Conservation (phyloP, 2,329 filamentous ascomycete species). For the Didymella sp. region DNA sequence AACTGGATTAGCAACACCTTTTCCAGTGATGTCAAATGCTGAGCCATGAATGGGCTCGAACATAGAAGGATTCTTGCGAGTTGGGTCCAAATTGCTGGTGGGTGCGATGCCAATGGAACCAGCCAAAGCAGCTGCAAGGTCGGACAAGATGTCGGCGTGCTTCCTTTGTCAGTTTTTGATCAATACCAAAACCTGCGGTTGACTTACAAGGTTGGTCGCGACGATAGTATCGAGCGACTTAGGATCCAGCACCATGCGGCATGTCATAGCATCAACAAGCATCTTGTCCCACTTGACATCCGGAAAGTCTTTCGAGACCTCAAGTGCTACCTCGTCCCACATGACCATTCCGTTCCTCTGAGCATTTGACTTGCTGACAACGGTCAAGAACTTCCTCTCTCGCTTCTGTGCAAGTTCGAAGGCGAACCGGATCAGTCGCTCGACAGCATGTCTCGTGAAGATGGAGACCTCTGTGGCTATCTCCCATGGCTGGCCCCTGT, state of each 20-base stretch:
- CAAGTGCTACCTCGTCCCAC: slow-evolving; percentile 68
- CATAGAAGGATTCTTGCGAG: slow-evolving; percentile 65
- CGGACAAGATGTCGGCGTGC: slow-evolving; percentile 71
- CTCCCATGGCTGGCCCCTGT: slow-evolving; percentile 66
- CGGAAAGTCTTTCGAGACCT: slow-evolving; percentile 64
- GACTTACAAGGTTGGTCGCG: slow-evolving; percentile 62
- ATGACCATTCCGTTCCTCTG: slow-evolving; percentile 72
- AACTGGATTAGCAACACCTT: slow-evolving; percentile 64
- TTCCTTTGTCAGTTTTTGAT: slow-evolving; percentile 16
- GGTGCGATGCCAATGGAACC: slow-evolving; percentile 76
- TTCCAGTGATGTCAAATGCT: slow-evolving; percentile 65
- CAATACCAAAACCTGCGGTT: too few relatives aligned
- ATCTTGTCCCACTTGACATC: slow-evolving; percentile 70
- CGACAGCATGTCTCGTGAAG: slow-evolving; percentile 67
- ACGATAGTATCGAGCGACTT: slow-evolving; percentile 68
- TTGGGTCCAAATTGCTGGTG: slow-evolving; percentile 66
- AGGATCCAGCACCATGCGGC: slow-evolving; percentile 68
- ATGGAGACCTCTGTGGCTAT: slow-evolving; percentile 68
- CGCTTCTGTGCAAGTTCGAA: slow-evolving; percentile 66
- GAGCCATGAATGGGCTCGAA: slow-evolving; percentile 68
- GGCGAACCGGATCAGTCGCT: slow-evolving; percentile 67
- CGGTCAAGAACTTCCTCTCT: slow-evolving; percentile 65
- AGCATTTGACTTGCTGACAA: slow-evolving; percentile 71
- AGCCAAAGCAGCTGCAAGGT: slow-evolving; percentile 72
- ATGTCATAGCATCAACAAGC: slow-evolving; percentile 72